Evolutionary conservation across 352 stramenopile genomes (phyloP), one percentile per base, ranked within the genome.

Genomic region (Phytophthora fragariaefolia): DNA sequence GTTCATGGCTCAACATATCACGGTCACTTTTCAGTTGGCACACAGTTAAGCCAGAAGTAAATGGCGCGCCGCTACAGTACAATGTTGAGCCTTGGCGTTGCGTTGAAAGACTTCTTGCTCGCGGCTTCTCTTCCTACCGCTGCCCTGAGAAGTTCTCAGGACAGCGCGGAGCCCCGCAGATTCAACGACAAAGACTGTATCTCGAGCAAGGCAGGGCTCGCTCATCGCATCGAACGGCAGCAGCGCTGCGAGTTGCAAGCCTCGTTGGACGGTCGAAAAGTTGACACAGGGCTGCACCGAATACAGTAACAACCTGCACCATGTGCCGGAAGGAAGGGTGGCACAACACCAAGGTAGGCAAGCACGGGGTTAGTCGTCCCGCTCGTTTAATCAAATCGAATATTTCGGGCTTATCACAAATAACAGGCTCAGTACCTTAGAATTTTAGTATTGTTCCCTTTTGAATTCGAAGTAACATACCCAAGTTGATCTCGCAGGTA

Each of bases 181-280:
- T 47, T 26, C 54, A 53, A 47, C 20, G 20, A 53, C 26, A 43
- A 32, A 42, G 8, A 9, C 27, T 17, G 34, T 43, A 20, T 17
- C 12, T 43, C 34, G 34, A 43, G 34, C 34, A 43, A 43, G 34
- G 34, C 34, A 43, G 34, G 15, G 34, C 34, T 43, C 13, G 27
- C 17, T 58, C 61, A 57, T 63, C 10, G 15, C 32, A 69, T 64
- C 54, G 53, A 64, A 58, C 54, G 20, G 62, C 53, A 60, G 38
- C 18, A 10, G 32, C 12, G 46, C n/a, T 27, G 24, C 26, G 12
- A 15, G 28, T 22, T 61, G 40, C 18, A 53, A 63, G 40, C 24
- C n/a, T 17, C 22, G 34, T 48, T 23, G 27, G 32, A 1, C 30
- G 34, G 48, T 54, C 26, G n/a, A n/a, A n/a, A n/a, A 42, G 13